Conservation (phyloP, 345 rosid genomes). For the Lenwebbia sp. region DNA sequence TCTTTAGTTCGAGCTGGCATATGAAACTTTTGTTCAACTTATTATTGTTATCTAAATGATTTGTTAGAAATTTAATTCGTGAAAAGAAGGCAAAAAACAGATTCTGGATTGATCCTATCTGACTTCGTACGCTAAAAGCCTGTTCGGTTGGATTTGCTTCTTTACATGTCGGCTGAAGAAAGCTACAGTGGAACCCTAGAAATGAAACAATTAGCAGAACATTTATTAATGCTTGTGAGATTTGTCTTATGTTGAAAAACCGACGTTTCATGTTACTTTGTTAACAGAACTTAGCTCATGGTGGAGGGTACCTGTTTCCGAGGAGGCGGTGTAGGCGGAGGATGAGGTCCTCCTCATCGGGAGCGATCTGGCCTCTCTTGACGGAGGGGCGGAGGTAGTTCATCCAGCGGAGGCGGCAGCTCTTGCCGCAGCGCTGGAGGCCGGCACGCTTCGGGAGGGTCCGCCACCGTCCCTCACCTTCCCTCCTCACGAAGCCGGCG, state of each 20-base stretch:
- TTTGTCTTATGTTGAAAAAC: neutral
- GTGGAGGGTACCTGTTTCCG: slow-evolving; percentile 36
- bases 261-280: neutral
- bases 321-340: slow-evolving; percentile 84
- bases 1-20: neutral
- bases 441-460: slow-evolving; percentile 78
- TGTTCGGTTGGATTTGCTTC: neutral
- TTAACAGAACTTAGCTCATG: neutral
- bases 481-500: slow-evolving; percentile 42
- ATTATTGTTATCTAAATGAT: neutral
- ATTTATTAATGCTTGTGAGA: neutral
- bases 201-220: neutral
- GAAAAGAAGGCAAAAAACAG: neutral
- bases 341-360: slow-evolving; percentile 91
- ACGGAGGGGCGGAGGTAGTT: slow-evolving; percentile 80
- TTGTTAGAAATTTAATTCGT: neutral
- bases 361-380: slow-evolving; percentile 61
- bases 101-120: neutral
- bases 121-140: neutral
- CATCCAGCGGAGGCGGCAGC: slow-evolving; percentile 96
- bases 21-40: neutral
- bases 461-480: slow-evolving; percentile 85
- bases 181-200: neutral
- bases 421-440: slow-evolving; percentile 75
- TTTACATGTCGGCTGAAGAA: neutral